These are phyloP conservation scores for Boletus patriciae DNA, from an alignment of 768 basidiomycete genomes.

Conservation along the genomic window DNA sequence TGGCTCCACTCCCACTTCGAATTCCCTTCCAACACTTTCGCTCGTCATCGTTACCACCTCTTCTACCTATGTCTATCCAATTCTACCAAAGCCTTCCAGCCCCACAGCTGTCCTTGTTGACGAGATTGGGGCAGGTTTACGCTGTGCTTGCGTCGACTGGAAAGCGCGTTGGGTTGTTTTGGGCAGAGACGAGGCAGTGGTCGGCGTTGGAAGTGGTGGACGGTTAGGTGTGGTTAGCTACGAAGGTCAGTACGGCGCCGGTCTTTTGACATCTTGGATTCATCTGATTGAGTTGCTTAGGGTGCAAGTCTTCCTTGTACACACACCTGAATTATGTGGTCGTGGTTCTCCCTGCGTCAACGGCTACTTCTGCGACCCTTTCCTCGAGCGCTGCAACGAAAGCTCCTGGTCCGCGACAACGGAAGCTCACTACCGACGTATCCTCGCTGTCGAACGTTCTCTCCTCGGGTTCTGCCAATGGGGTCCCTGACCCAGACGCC, in stretches of 20 bases:
- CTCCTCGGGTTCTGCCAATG: constrained; percentile 39
- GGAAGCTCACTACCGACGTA: constrained; percentile 21
- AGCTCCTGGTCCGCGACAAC: constrained; percentile 17
- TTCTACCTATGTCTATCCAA: constrained; percentile 73
- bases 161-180: constrained; percentile 72
- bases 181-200: constrained; percentile 90
- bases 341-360: constrained; percentile 84
- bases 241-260: constrained; percentile 60
- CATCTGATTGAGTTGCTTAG: constrained; percentile 9
- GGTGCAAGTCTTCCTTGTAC: constrained; percentile 68
- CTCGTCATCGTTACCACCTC: constrained; percentile 90
- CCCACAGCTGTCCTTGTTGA: constrained; percentile 71
- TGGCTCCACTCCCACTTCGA: not conserved
- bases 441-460: constrained; percentile 10
- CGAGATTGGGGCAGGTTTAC: constrained; percentile 80
- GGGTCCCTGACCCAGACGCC: constrained; percentile 52
- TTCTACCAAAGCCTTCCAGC: constrained; percentile 68
- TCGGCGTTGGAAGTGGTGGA: constrained; percentile 78
- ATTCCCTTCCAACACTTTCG: constrained; percentile 45
- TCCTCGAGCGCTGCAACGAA: constrained; percentile 62
- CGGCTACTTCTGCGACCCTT: constrained; percentile 52
- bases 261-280: not conserved
- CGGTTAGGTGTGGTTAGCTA: constrained; percentile 86
- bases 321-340: constrained; percentile 83
- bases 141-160: constrained; percentile 84